These are phyloP conservation scores for Phytophthora cryptogea DNA, from an alignment of 352 stramenopile species.

Conservation along the genomic window DNA sequence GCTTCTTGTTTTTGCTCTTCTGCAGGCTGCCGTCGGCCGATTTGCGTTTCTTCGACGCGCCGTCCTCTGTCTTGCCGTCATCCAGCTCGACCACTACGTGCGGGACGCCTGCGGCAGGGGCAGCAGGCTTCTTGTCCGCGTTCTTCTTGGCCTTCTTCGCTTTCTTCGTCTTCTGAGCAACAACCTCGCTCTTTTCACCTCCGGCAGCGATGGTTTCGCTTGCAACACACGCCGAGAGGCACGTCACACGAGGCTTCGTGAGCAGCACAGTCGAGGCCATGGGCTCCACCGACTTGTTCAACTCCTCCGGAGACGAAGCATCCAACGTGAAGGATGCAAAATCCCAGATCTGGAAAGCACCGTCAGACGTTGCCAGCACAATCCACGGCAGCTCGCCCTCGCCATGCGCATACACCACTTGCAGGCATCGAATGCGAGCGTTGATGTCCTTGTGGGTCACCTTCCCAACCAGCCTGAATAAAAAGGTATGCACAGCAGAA, in stretches of 20 bases:
- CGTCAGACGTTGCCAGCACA: constrained; percentile 76
- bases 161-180: constrained; percentile 35
- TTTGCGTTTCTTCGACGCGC: constrained; percentile 34
- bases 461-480: constrained; percentile 65
- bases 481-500: constrained; percentile 2
- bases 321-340: constrained; percentile 66
- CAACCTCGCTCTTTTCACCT: constrained; percentile 17
- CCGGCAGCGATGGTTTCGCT: constrained; percentile 21
- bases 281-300: constrained; percentile 58
- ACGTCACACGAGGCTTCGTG: constrained; percentile 78
- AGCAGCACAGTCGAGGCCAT: constrained; percentile 67
- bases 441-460: constrained; percentile 65
- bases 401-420: constrained; percentile 72
- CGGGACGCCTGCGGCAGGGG: constrained; percentile 39
- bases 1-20: constrained; percentile 32
- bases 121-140: constrained; percentile 31
- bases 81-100: constrained; percentile 78
- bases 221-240: constrained; percentile 66
- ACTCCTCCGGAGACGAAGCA: constrained; percentile 47
- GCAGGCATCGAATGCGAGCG: constrained; percentile 72
- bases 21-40: constrained; percentile 7
- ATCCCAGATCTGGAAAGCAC: constrained; percentile 83
- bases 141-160: constrained; percentile 49
- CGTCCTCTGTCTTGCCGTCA: constrained; percentile 17
- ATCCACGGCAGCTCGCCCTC: constrained; percentile 66